Evolutionary conservation across 345 rosid species (phyloP).

Genomic region (Brassica incana): DNA sequence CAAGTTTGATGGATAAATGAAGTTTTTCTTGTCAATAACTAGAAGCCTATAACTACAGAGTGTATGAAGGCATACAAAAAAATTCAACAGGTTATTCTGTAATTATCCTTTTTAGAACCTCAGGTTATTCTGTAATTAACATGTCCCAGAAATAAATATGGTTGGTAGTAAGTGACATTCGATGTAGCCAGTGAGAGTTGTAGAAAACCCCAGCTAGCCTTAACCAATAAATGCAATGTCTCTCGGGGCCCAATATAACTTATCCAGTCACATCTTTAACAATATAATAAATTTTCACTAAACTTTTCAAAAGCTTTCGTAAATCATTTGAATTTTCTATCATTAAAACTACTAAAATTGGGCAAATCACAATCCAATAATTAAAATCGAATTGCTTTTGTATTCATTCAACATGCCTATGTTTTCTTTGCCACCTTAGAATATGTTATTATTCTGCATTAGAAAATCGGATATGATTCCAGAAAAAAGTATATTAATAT

Average conservation of each 20-base stretch:
- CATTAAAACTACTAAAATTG: not conserved
- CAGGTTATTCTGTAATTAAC: not conserved
- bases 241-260: constrained; percentile 21
- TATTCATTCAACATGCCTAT: not conserved
- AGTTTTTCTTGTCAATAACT: not conserved
- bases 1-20: not conserved
- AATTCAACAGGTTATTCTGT: not conserved
- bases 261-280: constrained; percentile 5
- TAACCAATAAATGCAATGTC: constrained; percentile 14
- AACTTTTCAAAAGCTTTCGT: not conserved
- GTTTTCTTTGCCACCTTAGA: not conserved
- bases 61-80: not conserved
- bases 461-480: not conserved
- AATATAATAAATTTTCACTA: not conserved
- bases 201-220: constrained; percentile 14
- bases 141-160: constrained; percentile 31
- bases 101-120: not conserved
- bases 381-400: not conserved
- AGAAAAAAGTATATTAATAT: constrained; percentile 5
- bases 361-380: not conserved
- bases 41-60: not conserved
- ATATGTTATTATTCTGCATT: too few relatives aligned
- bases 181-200: constrained; percentile 22
- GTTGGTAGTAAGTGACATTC: not conserved
- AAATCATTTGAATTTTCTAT: not conserved